Conservation (phyloP, 306 rosid genomes). For the Quercus gilva region DNA sequence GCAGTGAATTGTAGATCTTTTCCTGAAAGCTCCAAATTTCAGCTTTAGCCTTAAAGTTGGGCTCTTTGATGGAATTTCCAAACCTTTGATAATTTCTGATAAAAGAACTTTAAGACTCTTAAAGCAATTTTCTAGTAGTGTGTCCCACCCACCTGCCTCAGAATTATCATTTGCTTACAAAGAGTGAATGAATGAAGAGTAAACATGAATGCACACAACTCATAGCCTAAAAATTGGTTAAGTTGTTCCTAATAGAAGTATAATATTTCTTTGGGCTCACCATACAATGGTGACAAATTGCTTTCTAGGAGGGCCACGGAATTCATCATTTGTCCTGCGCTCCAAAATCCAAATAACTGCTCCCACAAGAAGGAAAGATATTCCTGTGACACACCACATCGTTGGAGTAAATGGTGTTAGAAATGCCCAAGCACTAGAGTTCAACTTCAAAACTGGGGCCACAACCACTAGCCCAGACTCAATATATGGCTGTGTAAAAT, state of each 20-base stretch:
- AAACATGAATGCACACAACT: too few species aligned
- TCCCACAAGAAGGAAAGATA: slow-evolving; percentile 69
- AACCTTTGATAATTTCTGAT: too few species aligned
- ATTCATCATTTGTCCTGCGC: slow-evolving; percentile 79
- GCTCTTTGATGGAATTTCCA: too few species aligned
- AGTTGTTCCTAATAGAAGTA: background rate
- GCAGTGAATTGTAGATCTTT: too few species aligned
- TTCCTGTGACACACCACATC: slow-evolving; percentile 81
- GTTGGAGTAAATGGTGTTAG: slow-evolving; percentile 63
- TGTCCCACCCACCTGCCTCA: too few species aligned
- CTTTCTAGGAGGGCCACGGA: slow-evolving; percentile 85
- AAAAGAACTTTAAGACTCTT: too few species aligned
- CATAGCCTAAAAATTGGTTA: too few species aligned
- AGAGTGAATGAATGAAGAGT: background rate
- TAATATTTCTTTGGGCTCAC: slow-evolving; percentile 33
- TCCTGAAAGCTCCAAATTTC: too few species aligned
- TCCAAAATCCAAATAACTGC: slow-evolving; percentile 91
- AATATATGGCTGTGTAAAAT: slow-evolving; percentile 84
- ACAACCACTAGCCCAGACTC: slow-evolving; percentile 92
- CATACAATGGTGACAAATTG: slow-evolving; percentile 68
- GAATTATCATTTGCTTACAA: too few species aligned
- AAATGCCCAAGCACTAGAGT: slow-evolving; percentile 80
- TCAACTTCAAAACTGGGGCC: slow-evolving; percentile 51
- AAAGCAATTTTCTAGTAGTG: too few species aligned
- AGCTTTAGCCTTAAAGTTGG: too few species aligned